A percentile compares a stretch with the other conserved stretches of the same genome.
These are phyloP conservation scores for Symbiodinium pilosum DNA, from an alignment of 73 alveolate genomes.

Conservation along the genomic window DNA sequence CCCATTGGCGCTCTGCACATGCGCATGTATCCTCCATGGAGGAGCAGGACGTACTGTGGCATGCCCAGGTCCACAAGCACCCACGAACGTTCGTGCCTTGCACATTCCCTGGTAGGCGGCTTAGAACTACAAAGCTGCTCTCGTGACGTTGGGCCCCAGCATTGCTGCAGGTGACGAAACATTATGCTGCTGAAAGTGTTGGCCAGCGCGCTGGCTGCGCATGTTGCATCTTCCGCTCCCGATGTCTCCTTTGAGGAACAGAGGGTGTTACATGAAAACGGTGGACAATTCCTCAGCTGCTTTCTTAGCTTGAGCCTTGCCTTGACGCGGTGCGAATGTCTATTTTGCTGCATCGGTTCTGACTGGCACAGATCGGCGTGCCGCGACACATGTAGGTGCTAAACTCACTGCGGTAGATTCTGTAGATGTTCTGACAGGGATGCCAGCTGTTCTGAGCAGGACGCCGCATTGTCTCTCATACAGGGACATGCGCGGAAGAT, in stretches of 20 bases:
- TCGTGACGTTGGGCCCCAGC: too few relatives aligned
- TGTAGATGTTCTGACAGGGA: too few relatives aligned
- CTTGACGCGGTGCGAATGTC: not conserved
- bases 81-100: not conserved
- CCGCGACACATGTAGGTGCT: too few relatives aligned
- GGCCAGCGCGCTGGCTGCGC: not conserved
- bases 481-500: conserved; percentile 91
- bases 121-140: not conserved
- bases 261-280: not conserved
- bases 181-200: not conserved
- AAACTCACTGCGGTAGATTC: too few relatives aligned
- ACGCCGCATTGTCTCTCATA: conserved; percentile 28
- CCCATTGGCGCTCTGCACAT: not conserved
- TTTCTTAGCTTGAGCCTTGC: not conserved
- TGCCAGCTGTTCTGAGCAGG: conserved; percentile 14
- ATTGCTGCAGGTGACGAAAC: conserved; percentile 12
- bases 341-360: too few relatives aligned
- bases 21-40: not conserved
- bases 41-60: too few relatives aligned
- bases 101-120: not conserved
- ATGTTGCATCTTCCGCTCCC: not conserved
- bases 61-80: conserved; percentile 26
- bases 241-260: not conserved
- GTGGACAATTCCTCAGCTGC: too few relatives aligned
- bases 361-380: too few relatives aligned